These are phyloP conservation scores for Scopulariopsis brevicaulis DNA, from an alignment of 2,329 filamentous ascomycete genomes.

Conservation along the genomic window DNA sequence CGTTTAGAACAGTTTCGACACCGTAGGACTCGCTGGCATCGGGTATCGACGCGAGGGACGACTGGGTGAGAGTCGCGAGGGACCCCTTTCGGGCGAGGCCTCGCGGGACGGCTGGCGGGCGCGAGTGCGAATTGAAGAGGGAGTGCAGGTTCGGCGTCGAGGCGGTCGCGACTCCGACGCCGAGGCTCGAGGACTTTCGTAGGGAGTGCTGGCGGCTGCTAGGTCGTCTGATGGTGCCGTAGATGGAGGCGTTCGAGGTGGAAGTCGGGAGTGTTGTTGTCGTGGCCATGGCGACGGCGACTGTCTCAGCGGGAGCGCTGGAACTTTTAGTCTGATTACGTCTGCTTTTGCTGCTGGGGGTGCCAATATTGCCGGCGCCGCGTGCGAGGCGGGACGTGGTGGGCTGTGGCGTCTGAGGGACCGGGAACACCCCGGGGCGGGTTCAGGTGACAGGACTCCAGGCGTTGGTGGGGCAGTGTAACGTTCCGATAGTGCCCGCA, in stretches of 20 bases:
- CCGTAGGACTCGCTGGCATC: constrained; percentile 56
- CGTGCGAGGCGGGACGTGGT: neutral
- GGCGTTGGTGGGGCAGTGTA: neutral
- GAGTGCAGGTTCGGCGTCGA: constrained; percentile 49
- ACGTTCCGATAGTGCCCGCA: neutral
- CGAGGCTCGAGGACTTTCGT: constrained; percentile 26
- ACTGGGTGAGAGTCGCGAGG: constrained; percentile 54
- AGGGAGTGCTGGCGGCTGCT: constrained; percentile 30
- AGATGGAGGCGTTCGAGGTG: constrained; percentile 29
- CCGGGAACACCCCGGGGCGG: neutral
- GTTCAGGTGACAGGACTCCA: neutral
- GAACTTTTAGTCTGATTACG: neutral
- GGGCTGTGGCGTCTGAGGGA: neutral
- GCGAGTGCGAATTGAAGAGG: constrained; percentile 37
- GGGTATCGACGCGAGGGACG: constrained; percentile 52
- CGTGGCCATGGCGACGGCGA: constrained; percentile 4
- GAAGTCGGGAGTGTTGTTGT: constrained; percentile 20
- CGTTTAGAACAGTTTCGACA: constrained; percentile 37
- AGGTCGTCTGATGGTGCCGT: constrained; percentile 19
- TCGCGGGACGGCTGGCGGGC: constrained; percentile 17
- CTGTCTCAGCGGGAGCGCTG: constrained; percentile 1
- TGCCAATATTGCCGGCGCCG: neutral
- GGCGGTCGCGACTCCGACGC: constrained; percentile 28
- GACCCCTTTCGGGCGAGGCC: constrained; percentile 59
- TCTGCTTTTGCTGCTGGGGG: neutral